Evolutionary conservation across 108 stramenopile species (phyloP).

Genomic region (Aurantiochytrium sp.): DNA sequence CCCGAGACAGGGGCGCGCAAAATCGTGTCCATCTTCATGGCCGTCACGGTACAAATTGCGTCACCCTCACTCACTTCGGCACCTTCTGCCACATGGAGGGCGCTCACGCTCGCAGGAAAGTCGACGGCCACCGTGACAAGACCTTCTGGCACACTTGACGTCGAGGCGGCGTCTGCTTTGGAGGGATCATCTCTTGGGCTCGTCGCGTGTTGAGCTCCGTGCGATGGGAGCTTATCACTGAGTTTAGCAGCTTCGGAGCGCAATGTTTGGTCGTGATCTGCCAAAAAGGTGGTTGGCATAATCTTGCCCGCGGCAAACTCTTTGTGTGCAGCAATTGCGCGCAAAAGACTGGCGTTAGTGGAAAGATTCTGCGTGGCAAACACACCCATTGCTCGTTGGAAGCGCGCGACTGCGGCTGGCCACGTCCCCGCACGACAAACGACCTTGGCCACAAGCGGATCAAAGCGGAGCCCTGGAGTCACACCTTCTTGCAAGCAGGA

Average conservation of each 20-base stretch:
- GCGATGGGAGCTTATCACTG: background rate
- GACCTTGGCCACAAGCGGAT: slow-evolving; percentile 86
- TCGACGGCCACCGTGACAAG: slow-evolving; percentile 72
- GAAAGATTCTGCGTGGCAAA: slow-evolving; percentile 87
- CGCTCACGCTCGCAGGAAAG: slow-evolving; percentile 92
- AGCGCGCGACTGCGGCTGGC: slow-evolving; percentile 69
- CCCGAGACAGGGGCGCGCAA: slow-evolving; percentile 74
- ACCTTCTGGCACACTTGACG: slow-evolving; percentile 23
- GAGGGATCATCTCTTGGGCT: slow-evolving; percentile 19
- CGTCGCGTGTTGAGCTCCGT: background rate
- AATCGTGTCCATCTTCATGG: slow-evolving; percentile 99
- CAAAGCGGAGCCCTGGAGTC: slow-evolving; percentile 74
- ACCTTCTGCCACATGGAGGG: slow-evolving; percentile 72
- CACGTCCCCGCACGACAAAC: slow-evolving; percentile 71
- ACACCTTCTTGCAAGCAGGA: slow-evolving; percentile 64
- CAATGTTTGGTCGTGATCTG: background rate
- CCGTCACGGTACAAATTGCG: slow-evolving; percentile 69
- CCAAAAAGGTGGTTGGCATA: background rate
- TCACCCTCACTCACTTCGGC: slow-evolving; percentile 74
- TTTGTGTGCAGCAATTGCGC: slow-evolving; percentile 71
- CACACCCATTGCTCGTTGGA: slow-evolving; percentile 73
- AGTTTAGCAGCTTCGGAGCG: background rate
- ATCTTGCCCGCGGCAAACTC: slow-evolving; percentile 54
- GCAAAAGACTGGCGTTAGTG: slow-evolving; percentile 73
- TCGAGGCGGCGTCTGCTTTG: background rate